A percentile compares a stretch with the other conserved stretches of the same genome.
Conservation (phyloP, 208 protist species). For the Sergeia podlipaevii region DNA sequence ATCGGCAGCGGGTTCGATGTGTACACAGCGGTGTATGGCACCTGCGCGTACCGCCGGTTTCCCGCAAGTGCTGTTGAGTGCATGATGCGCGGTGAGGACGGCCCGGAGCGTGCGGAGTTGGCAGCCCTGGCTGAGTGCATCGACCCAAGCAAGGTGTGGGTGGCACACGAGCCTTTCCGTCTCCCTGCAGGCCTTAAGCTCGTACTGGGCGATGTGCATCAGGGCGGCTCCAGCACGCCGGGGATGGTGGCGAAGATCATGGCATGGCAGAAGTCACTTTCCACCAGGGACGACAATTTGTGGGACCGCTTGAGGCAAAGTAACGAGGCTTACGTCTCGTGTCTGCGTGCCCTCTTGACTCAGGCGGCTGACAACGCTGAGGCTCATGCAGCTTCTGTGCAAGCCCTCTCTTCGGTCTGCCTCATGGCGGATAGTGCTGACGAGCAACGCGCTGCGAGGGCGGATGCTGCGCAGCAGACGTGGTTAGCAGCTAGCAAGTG, state of each 20-base stretch:
- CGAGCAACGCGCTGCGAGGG: background rate
- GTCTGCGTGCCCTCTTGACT: slow-evolving; percentile 39
- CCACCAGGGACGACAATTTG: slow-evolving; percentile 29
- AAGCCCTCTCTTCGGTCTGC: slow-evolving; percentile 11
- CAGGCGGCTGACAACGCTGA: slow-evolving; percentile 11
- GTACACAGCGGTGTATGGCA: slow-evolving; percentile 93
- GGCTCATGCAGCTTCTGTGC: slow-evolving; percentile 24
- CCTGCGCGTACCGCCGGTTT: slow-evolving; percentile 91
- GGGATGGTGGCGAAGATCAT: slow-evolving; percentile 94
- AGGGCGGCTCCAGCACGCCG: slow-evolving; percentile 91
- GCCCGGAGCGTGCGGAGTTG: slow-evolving; percentile 33
- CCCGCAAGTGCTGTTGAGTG: slow-evolving; percentile 46
- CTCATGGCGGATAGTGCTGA: background rate
- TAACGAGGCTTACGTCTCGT: slow-evolving; percentile 70
- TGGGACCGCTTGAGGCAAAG: slow-evolving; percentile 62
- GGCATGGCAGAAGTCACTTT: slow-evolving; percentile 75
- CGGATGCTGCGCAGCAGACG: slow-evolving; percentile 17
- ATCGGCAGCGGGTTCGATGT: slow-evolving; percentile 97
- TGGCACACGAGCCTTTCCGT: slow-evolving; percentile 54
- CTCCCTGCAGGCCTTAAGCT: slow-evolving; percentile 83
- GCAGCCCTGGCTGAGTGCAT: slow-evolving; percentile 39
- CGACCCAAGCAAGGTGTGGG: slow-evolving; percentile 55
- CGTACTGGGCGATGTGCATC: slow-evolving; percentile 86
- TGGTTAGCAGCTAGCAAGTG: slow-evolving; percentile 40
- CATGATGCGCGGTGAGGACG: slow-evolving; percentile 35